Evolutionary conservation across 306 rosid species (phyloP), one percentile per base, ranked within the genome.

Genomic region (Boehmeria nivea): DNA sequence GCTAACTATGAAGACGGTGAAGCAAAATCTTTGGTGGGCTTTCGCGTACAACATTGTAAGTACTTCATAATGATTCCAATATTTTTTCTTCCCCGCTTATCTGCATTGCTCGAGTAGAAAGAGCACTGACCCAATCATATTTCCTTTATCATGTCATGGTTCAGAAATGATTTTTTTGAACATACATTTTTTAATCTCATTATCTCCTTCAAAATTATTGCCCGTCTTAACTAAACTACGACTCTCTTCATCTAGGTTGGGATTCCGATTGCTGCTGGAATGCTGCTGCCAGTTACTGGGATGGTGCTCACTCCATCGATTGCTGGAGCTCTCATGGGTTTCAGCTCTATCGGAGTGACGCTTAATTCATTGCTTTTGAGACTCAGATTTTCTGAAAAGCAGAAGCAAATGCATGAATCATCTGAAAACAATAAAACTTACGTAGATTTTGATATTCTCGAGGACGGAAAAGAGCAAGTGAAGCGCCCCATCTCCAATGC

Each of bases 11-110:
- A 86, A 74, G 76, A 90, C 95, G 6, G 87, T 90, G 57, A 86
- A 80, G 79, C 95, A 90, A 78, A 90, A 86, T 73, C 95, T 90
- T 36, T 87, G 98, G 88, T 90, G 95, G 98, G 98, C 95, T 76
- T 90, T 90, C 61, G 72, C 81, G 10, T 90, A 90, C 77, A 90
- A 90, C 59, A 86, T 84, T 26, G 98, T 86, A 78, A 82, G 98
- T 85, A 74, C 26, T 43, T 71, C 7, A 40, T 11, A 11, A 33
- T 4, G 38, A 5, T 33, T 33, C 5, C 11, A 33, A 4, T 33
- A 33, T 11, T 49, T 21, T n/a, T n/a, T n/a, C n/a, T n/a, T n/a
- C n/a, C n/a, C n/a, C n/a, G n/a, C n/a, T n/a, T n/a, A 44, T 44
- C 24, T 44, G 22, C 51, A 19, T 46, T 46, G 16, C 51, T 46